Evolutionary conservation across 1,139 yeast genomes (phyloP), one percentile per base, ranked within the genome.

Genomic region (Dujonia santamariae): DNA sequence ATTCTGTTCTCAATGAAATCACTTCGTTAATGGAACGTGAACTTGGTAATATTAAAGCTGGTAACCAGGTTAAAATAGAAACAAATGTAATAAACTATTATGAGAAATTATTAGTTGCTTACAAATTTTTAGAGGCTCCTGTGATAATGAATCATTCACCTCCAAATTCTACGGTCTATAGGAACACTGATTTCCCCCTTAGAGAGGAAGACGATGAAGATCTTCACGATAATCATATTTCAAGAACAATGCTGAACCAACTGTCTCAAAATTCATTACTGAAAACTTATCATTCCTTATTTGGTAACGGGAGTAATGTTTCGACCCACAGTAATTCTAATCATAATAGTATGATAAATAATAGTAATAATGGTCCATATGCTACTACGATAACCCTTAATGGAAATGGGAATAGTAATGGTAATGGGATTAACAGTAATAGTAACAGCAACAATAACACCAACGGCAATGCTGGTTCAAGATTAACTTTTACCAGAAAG

Each of bases 81-180:
- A 62, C 56, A 17, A 54, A 53, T n/a, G 48, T 58, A 3, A 41
- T 66, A 32, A 40, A 45, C 19, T 66, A 66, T 45, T 65, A 63
- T 39, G 63, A 61, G 29, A 66, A 65, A 41, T 36, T 67, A 12
- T 48, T 66, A 7, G 36, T 40, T 12, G 73, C 72, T 6, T 66
- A 64, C 45, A 59, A 60, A 36, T 59, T 67, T 20, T 58, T 56
- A 36, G 68, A 63, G 8, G 36, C 51, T 11, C 61, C 63, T 9
- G 28, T 25, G 3, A 20, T 24, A n/a, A 30, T 20, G 18, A 23
- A 13, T 16, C 3, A 24, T 21, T 16, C 36, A 16, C 32, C 32
- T n/a, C 16, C 32, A 14, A 27, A 27, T 27, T 27, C 32, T 7
- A 17, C 32, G 12, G 4, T 16, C 14, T 29, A 22, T 22, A 19